Evolutionary conservation across 2,329 filamentous ascomycete genomes (phyloP).

Genomic region (Cladosporium velox): DNA sequence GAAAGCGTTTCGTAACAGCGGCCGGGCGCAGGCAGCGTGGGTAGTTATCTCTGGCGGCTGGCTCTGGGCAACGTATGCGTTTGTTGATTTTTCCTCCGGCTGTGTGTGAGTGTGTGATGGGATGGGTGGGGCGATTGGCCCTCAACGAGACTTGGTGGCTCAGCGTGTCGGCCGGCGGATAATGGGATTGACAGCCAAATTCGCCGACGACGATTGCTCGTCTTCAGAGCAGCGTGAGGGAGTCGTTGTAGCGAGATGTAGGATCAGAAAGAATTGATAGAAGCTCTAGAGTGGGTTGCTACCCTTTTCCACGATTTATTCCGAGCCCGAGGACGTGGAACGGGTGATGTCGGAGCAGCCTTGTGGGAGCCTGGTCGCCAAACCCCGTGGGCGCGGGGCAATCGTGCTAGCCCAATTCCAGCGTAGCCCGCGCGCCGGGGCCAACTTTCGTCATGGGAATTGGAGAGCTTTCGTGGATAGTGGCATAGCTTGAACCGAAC

Average conservation of each 20-base stretch:
- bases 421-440: neutral
- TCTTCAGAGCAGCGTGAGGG: neutral
- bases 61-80: conserved; percentile 4
- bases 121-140: conserved; percentile 15
- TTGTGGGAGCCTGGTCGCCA: conserved; percentile 1
- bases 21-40: neutral
- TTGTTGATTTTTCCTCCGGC: conserved; percentile 12
- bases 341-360: conserved; percentile 10
- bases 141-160: conserved; percentile 16
- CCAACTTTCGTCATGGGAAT: conserved; percentile 18
- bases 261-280: neutral
- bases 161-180: conserved; percentile 10
- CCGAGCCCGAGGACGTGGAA: conserved; percentile 6
- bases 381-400: conserved; percentile 17
- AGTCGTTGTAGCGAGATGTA: conserved; percentile 6
- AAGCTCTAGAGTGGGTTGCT: conserved; percentile 3
- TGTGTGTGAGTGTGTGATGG: neutral
- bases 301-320: conserved; percentile 13
- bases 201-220: neutral
- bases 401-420: neutral
- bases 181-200: neutral
- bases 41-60: conserved; percentile 8
- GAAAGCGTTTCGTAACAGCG: conserved; percentile 16
- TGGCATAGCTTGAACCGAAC: conserved; percentile 16
- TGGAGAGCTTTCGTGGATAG: neutral